These are phyloP conservation scores for Tetrapisispora phaffii DNA, from an alignment of 805 yeast species.

Conservation along the genomic window DNA sequence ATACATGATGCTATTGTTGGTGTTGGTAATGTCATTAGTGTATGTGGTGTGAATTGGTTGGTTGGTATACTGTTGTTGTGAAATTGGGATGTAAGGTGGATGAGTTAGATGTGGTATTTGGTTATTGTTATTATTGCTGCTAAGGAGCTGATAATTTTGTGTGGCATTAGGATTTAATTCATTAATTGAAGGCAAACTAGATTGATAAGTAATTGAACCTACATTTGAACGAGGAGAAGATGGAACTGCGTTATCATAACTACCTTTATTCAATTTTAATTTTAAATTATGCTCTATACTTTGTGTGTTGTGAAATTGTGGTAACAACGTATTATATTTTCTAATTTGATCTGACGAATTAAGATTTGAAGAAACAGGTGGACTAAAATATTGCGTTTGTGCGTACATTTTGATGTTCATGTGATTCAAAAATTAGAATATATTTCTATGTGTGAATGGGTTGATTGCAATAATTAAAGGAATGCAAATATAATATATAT, in stretches of 20 bases:
- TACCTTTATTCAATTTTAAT: slow-evolving; percentile 9
- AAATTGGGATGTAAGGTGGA: neutral
- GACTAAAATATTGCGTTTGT: neutral
- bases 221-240: neutral
- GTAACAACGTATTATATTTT: slow-evolving; percentile 10
- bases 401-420: neutral
- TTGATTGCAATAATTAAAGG: no score
- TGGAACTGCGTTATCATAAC: neutral
- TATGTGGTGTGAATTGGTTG: neutral
- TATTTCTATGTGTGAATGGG: no score
- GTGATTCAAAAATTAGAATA: no score
- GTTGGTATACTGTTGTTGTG: neutral
- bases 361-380: neutral
- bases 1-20: neutral
- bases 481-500: no score
- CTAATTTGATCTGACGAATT: neutral
- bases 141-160: neutral
- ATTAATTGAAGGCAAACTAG: neutral
- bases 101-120: neutral
- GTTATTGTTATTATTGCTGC: neutral
- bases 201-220: neutral
- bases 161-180: neutral
- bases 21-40: neutral
- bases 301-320: slow-evolving; percentile 10
- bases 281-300: slow-evolving; percentile 15